Percentiles rank a stretch among this genome's conserved stretches.
phyloP scores from a whole-genome alignment of 1,139 yeast genomes.

The Pichia sp. region DNA sequence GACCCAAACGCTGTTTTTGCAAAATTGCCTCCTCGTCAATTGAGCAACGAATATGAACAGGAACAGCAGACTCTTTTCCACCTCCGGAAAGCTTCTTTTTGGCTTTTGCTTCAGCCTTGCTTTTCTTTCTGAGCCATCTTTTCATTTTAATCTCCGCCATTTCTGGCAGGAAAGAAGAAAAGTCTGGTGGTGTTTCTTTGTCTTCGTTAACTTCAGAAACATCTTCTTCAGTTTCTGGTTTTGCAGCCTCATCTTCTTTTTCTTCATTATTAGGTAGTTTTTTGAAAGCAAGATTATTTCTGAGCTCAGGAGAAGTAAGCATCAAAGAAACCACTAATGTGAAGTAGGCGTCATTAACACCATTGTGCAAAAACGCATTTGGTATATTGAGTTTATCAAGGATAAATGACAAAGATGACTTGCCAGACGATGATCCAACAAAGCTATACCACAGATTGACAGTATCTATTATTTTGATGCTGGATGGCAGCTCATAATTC shows the following conservation, averaged over 20 bases:
- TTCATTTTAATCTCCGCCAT: conserved; percentile 4
- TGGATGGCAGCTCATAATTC: conserved; percentile 45
- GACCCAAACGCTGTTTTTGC: conserved; percentile 7
- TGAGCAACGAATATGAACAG: conserved; percentile 15
- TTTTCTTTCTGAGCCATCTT: conserved; percentile 9
- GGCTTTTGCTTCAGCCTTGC: conserved; percentile 3
- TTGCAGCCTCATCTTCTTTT: not conserved
- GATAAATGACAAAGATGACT: conserved; percentile 48
- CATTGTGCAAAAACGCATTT: conserved; percentile 65
- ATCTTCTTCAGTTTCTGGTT: not conserved
- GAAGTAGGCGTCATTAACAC: conserved; percentile 78
- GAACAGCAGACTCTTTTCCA: not conserved
- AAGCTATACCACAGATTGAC: conserved; percentile 44
- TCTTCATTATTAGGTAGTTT: not conserved
- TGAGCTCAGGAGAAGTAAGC: conserved; percentile 26
- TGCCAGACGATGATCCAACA: conserved; percentile 34
- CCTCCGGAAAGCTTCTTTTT: not conserved
- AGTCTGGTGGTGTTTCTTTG: conserved; percentile 6
- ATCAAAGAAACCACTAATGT: conserved; percentile 40
- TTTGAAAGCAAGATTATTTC: conserved; percentile 19
- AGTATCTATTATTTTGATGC: conserved; percentile 45
- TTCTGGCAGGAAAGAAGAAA: conserved; percentile 4
- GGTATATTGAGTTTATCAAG: conserved; percentile 53
- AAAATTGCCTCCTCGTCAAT: conserved; percentile 12
- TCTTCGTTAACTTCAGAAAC: not conserved